Evolutionary conservation across 2,329 filamentous ascomycete species (phyloP), one percentile per base, ranked within the genome.

Genomic region (Exophiala aquamarina): DNA sequence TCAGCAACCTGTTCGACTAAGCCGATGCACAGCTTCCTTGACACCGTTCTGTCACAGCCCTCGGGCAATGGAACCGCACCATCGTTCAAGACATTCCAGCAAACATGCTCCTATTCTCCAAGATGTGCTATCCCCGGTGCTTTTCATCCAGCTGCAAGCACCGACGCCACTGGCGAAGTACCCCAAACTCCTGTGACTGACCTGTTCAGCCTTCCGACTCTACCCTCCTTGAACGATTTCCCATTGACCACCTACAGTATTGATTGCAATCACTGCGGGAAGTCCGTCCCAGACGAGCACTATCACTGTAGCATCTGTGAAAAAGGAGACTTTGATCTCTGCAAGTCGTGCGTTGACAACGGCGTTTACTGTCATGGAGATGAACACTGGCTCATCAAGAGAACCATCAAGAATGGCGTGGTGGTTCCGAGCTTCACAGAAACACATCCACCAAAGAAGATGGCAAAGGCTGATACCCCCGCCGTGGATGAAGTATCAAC

Each of bases 271-370:
- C 79, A 82, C 65, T 98, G 93, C 69, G 86, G 89, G 58, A 76
- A 74, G 52, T 81, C 83, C 33, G 89, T 96, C 61, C 80, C 85
- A 20, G 83, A 89, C 59, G 80, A 83, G 41, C 92, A 98, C 70
- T 98, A 88, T 69, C 93, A 98, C 71, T 98, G 94, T 75, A 87
- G 87, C 57, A 88, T 87, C 48, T 98, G 93, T 65, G 89, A 97
- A 56, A 82, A 86, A 47, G 93, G 92, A 32, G 93, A 98, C 67
- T 98, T 91, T 62, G 93, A 98, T 63, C 80, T 98, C 21, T 98
- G 94, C 75, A 78, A 83, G 55, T 68, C 74, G 4, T 98, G 93
- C 62, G 82, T 96, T 38, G 78, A 83, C 40, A 72, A 76, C 33
- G 91, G 91, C 54, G 76, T 86, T 48, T 80, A 87, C 32, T 98